Conservation (phyloP, 495 filamentous ascomycete genomes). For the Penicillium taxi region DNA sequence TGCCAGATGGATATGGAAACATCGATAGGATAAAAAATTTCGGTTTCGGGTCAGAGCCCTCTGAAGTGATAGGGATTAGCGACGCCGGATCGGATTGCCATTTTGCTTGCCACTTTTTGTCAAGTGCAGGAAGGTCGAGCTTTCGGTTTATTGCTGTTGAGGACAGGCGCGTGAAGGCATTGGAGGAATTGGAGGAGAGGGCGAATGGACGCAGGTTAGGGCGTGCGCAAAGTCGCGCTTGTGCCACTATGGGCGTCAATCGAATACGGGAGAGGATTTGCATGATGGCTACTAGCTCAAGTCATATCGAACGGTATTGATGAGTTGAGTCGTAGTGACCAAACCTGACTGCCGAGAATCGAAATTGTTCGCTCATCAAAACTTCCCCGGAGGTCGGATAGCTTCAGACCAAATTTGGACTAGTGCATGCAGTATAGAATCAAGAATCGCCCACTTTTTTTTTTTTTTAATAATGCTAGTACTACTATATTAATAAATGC, state of each 20-base stretch:
- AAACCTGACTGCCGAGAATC: neutral
- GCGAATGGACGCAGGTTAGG: constrained; percentile 9
- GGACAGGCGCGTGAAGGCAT: constrained; percentile 14
- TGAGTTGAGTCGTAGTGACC: neutral
- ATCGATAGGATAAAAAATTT: constrained; percentile 79
- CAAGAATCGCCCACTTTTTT: too few species aligned
- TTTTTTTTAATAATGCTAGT: too few species aligned
- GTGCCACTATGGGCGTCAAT: constrained; percentile 19
- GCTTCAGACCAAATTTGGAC: constrained; percentile 19
- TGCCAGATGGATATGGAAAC: constrained; percentile 89
- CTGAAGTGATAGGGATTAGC: constrained; percentile 6
- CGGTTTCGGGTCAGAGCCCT: constrained; percentile 21
- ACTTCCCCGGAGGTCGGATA: constrained; percentile 16
- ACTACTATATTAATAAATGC: too few species aligned
- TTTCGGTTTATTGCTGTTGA: constrained; percentile 18
- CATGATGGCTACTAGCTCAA: constrained; percentile 21
- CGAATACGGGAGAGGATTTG: constrained; percentile 23
- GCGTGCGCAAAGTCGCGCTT: constrained; percentile 16
- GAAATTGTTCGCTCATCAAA: constrained; percentile 11
- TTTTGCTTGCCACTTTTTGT: constrained; percentile 65
- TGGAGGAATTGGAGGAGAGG: constrained; percentile 8
- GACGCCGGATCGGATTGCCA: constrained; percentile 33
- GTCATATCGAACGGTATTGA: neutral
- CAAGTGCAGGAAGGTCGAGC: constrained; percentile 58
- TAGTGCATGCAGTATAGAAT: constrained; percentile 12